Percentiles rank a stretch among this genome's conserved stretches.
Evolutionary conservation across 139 green algal species (phyloP).

Genomic region (Tetradesmus lagerheimii): DNA sequence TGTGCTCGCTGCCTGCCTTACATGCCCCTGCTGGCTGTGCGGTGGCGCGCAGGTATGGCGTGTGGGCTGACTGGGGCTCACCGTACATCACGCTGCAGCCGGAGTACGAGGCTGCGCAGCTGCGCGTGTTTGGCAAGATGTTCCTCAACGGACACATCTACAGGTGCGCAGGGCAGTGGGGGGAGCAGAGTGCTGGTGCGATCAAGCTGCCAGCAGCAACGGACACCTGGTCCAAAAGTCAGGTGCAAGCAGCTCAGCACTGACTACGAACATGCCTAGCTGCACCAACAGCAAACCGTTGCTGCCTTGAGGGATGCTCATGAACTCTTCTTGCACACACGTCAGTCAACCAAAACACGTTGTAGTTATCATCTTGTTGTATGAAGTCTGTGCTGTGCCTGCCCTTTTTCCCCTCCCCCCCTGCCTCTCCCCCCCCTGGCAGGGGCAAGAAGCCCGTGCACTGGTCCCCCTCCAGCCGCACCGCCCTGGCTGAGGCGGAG

Average conservation of each 20-base stretch:
- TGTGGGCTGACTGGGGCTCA: constrained; percentile 95
- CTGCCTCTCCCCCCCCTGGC: constrained; percentile 26
- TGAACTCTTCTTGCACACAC: no score
- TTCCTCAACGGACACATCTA: constrained; percentile 98
- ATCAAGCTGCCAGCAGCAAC: no score
- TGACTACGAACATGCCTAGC: no score
- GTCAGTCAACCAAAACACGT: no score
- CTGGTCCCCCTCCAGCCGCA: constrained; percentile 95
- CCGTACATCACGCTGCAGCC: constrained; percentile 97
- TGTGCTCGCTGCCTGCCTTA: not conserved
- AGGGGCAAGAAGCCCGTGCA: constrained; percentile 96
- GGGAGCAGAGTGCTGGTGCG: no score
- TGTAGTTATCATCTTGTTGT: no score
- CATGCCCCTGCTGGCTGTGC: not conserved
- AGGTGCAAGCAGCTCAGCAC: no score
- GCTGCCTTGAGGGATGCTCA: no score
- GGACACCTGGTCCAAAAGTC: no score
- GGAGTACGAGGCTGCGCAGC: constrained; percentile 92
- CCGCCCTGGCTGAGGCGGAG: constrained; percentile 98
- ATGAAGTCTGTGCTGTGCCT: no score
- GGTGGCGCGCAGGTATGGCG: constrained; percentile 89
- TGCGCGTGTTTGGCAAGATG: constrained; percentile 97
- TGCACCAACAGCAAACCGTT: no score
- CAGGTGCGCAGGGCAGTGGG: no score
- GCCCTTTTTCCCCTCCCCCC: not conserved